These are phyloP conservation scores for Populus deltoides DNA, from an alignment of 345 rosid species.

Conservation along the genomic window DNA sequence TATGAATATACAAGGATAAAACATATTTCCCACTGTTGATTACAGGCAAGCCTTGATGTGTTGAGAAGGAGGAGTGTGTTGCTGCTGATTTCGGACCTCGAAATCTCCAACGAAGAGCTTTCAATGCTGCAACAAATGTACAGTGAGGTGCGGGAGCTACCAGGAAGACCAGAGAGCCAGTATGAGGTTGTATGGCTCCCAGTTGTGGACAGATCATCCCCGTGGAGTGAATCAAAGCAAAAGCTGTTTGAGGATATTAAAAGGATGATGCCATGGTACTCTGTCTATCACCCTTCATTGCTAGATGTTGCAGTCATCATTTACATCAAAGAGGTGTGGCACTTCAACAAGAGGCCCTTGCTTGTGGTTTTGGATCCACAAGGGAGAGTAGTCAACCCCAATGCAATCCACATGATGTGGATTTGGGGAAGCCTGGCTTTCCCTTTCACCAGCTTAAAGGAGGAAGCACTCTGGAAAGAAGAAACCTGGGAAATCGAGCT, in stretches of 20 bases:
- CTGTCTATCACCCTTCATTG: slow-evolving; percentile 53
- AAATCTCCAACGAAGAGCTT: slow-evolving; percentile 48
- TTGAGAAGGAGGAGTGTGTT: slow-evolving; percentile 67
- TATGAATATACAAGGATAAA: neutral
- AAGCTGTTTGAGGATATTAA: slow-evolving; percentile 49
- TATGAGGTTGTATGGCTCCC: slow-evolving; percentile 87
- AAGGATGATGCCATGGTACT: slow-evolving; percentile 68
- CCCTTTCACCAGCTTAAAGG: slow-evolving; percentile 64
- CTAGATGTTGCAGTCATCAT: slow-evolving; percentile 46
- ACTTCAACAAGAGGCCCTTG: slow-evolving; percentile 58
- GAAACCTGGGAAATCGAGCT: slow-evolving; percentile 61
- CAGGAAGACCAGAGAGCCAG: slow-evolving; percentile 27
- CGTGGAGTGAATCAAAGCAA: slow-evolving; percentile 43
- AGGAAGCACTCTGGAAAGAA: slow-evolving; percentile 58
- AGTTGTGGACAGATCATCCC: slow-evolving; percentile 42
- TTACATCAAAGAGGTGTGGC: slow-evolving; percentile 66
- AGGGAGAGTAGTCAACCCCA: slow-evolving; percentile 63
- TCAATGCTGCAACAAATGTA: slow-evolving; percentile 46
- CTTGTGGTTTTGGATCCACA: slow-evolving; percentile 74
- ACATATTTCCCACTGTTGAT: neutral
- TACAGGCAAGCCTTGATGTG: slow-evolving; percentile 63
- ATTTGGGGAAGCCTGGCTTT: slow-evolving; percentile 70
- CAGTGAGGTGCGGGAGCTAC: slow-evolving; percentile 40
- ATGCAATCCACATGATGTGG: slow-evolving; percentile 84
- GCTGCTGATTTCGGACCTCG: slow-evolving; percentile 66